These are phyloP conservation scores for Xylaria sp. DNA, from an alignment of 2,329 filamentous ascomycete genomes.

Conservation along the genomic window DNA sequence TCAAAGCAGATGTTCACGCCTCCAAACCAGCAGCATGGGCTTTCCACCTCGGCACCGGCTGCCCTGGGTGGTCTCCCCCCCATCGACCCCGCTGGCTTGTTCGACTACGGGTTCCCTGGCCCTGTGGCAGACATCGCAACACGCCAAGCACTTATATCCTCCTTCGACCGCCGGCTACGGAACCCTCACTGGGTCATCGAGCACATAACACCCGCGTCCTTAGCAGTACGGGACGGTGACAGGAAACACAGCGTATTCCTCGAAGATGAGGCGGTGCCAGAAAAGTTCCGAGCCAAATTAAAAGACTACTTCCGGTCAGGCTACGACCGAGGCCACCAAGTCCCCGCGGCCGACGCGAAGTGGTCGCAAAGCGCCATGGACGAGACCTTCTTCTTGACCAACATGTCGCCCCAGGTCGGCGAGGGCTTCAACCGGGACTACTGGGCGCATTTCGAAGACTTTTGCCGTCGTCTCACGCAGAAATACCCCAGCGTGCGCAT, in stretches of 20 bases:
- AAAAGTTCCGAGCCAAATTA: constrained; percentile 87
- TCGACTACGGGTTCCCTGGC: constrained; percentile 92
- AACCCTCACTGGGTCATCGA: constrained; percentile 97
- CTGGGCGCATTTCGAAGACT: constrained; percentile 99
- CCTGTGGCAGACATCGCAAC: constrained; percentile 85
- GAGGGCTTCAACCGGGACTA: constrained; percentile 99
- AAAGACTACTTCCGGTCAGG: constrained; percentile 95
- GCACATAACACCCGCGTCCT: constrained; percentile 91
- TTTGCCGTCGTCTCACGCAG: constrained; percentile 84
- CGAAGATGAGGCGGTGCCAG: constrained; percentile 83
- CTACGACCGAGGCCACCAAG: constrained; percentile 96
- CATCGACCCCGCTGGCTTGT: constrained; percentile 80
- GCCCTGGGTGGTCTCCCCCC: constrained; percentile 53
- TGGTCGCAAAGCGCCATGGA: constrained; percentile 97
- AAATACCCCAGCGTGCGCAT: constrained; percentile 89
- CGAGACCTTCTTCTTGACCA: constrained; percentile 90
- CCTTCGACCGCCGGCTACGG: constrained; percentile 88
- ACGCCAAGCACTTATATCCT: constrained; percentile 81
- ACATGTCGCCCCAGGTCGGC: constrained; percentile 99
- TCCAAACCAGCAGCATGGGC: constrained; percentile 46
- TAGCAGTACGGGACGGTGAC: constrained; percentile 80
- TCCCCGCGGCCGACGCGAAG: constrained; percentile 94
- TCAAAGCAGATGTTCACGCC: constrained; percentile 66
- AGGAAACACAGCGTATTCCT: constrained; percentile 84
- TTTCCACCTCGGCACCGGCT: constrained; percentile 50